Conservation (phyloP, 2,329 filamentous ascomycete genomes). For the Clonostachys chloroleuca region DNA sequence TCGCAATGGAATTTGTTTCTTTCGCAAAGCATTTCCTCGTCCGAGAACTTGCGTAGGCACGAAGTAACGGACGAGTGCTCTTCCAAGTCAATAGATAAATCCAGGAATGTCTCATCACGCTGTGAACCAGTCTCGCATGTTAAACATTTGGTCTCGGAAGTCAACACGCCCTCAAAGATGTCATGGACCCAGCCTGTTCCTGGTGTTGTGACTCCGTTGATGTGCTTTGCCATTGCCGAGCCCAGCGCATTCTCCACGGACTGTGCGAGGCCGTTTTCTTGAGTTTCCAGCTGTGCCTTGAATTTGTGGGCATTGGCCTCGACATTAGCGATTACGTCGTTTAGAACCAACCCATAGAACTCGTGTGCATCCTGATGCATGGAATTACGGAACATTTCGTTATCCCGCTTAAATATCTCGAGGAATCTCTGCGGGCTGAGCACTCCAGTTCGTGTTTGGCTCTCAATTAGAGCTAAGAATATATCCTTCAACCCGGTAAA, state of each 20-base stretch:
- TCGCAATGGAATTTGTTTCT: constrained; percentile 99
- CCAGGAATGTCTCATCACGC: constrained; percentile 91
- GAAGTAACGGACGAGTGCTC: constrained; percentile 95
- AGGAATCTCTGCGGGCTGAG: constrained; percentile 89
- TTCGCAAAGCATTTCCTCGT: constrained; percentile 97
- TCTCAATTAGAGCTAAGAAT: constrained; percentile 83
- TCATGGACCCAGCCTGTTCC: constrained; percentile 91
- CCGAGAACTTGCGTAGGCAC: constrained; percentile 91
- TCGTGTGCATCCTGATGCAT: constrained; percentile 99
- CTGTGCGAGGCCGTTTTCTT: constrained; percentile 2
- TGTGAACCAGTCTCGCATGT: constrained; percentile 96
- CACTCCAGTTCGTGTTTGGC: constrained; percentile 78
- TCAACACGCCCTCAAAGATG: constrained; percentile 90
- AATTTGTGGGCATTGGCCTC: constrained; percentile 76
- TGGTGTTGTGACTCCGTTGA: constrained; percentile 26
- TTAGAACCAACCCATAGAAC: constrained; percentile 91
- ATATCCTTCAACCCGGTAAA: constrained; percentile 96
- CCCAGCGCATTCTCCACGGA: constrained; percentile 23
- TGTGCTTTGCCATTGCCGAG: background rate
- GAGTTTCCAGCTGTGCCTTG: constrained; percentile 36
- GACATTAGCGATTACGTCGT: constrained; percentile 91
- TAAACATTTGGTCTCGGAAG: constrained; percentile 92
- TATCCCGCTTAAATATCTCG: constrained; percentile 88
- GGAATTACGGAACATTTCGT: constrained; percentile 94
- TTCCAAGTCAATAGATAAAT: constrained; percentile 92